Evolutionary conservation across 2,329 filamentous ascomycete species (phyloP).

Genomic region (Ambrosiella xylebori): DNA sequence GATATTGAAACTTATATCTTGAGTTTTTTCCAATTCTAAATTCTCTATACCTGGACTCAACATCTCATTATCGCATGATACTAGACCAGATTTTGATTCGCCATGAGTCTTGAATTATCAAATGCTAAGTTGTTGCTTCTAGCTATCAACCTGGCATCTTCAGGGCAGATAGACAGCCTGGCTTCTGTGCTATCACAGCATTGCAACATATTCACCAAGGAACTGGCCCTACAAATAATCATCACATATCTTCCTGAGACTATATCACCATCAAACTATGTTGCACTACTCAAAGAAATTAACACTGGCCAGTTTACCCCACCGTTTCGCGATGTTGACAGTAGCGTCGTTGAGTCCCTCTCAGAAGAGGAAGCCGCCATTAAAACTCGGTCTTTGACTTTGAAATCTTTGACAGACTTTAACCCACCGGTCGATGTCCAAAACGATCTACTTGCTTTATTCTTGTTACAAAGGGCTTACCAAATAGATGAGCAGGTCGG

Average conservation of each 20-base stretch:
- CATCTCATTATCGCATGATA: neutral
- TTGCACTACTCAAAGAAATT: conserved; percentile 42
- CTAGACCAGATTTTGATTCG: conserved; percentile 14
- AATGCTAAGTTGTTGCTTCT: conserved; percentile 55
- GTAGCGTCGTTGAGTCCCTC: conserved; percentile 36
- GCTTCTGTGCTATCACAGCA: conserved; percentile 40
- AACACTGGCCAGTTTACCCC: conserved; percentile 29
- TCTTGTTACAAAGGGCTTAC: conserved; percentile 50
- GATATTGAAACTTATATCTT: neutral
- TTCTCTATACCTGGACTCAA: neutral
- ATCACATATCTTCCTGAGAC: conserved; percentile 65
- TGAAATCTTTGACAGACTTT: conserved; percentile 40
- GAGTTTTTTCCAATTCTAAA: neutral
- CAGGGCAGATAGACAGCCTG: conserved; percentile 46
- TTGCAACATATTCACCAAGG: conserved; percentile 39
- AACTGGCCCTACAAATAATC: conserved; percentile 53
- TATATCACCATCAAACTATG: conserved; percentile 43
- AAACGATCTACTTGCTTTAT: conserved; percentile 40
- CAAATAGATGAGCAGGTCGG: conserved; percentile 56
- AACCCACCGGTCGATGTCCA: conserved; percentile 28
- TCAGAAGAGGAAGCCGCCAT: conserved; percentile 47
- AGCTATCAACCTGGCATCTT: conserved; percentile 50
- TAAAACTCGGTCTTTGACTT: conserved; percentile 43
- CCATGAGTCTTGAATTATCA: conserved; percentile 32
- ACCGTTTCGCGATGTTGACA: conserved; percentile 31